A percentile compares a stretch with the other conserved stretches of the same genome.
phyloP scores from a whole-genome alignment of 2,329 filamentous ascomycete genomes.

The Diaporthe ampelina region DNA sequence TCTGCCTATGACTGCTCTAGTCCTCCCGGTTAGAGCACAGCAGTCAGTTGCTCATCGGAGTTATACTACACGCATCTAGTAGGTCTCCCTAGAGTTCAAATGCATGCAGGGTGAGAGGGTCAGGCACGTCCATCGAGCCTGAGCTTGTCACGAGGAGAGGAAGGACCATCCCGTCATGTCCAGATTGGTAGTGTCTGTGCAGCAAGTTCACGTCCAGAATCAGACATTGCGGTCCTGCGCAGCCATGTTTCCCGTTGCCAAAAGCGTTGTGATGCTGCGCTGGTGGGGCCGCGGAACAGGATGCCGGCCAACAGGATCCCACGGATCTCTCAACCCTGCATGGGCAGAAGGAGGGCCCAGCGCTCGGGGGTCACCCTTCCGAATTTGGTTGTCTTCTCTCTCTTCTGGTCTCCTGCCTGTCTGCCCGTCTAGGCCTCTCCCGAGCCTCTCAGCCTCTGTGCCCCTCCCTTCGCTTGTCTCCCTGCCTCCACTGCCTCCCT shows the following conservation, averaged over 20 bases:
- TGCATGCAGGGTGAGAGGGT: neutral
- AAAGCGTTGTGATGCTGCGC: constrained; percentile 1
- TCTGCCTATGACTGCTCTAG: neutral
- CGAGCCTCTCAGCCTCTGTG: neutral
- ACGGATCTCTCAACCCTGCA: constrained; percentile 2
- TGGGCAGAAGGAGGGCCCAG: neutral
- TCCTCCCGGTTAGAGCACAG: neutral
- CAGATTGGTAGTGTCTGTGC: neutral
- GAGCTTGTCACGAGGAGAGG: neutral
- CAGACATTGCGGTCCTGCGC: neutral
- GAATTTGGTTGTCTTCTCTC: neutral
- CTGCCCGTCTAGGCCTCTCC: neutral
- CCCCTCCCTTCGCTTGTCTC: neutral
- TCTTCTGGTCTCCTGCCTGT: neutral
- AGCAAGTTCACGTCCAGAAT: neutral
- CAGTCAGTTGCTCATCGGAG: neutral
- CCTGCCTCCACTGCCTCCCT: neutral
- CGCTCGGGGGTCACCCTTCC: neutral
- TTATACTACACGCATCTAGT: neutral
- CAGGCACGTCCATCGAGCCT: constrained; percentile 12
- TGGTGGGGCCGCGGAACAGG: constrained; percentile 1
- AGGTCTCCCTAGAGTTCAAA: neutral
- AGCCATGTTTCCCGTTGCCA: neutral
- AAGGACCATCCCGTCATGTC: neutral
- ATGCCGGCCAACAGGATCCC: constrained; percentile 23